A percentile compares a stretch with the other conserved stretches of the same genome.
Conservation (phyloP, 176 grass and related monocot species). For the Areca catechu region DNA sequence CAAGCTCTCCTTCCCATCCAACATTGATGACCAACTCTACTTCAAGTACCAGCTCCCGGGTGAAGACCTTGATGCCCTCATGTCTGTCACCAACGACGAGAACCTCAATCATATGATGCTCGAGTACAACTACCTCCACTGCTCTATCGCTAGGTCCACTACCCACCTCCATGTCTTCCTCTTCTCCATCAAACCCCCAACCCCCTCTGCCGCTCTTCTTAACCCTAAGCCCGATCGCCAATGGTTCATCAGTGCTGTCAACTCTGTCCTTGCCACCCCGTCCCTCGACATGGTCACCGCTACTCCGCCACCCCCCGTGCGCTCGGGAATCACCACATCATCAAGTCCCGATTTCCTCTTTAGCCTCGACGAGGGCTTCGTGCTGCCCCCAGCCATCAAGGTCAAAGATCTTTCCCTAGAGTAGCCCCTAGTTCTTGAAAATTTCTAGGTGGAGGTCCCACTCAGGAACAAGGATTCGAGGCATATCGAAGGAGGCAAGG, state of each 20-base stretch:
- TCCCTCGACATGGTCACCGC: too few relatives aligned
- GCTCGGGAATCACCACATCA: not conserved
- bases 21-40: too few relatives aligned
- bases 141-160: slow-evolving; percentile 24
- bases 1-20: too few relatives aligned
- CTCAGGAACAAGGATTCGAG: slow-evolving; percentile 17
- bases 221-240: slow-evolving; percentile 53
- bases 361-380: slow-evolving; percentile 61
- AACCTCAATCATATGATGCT: slow-evolving; percentile 77
- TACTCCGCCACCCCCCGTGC: slow-evolving; percentile 20
- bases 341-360: slow-evolving; percentile 65
- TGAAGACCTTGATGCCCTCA: too few relatives aligned
- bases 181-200: slow-evolving; percentile 45
- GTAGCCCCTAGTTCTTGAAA: too few relatives aligned
- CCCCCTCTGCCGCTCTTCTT: slow-evolving; percentile 29
- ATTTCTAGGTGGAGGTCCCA: too few relatives aligned
- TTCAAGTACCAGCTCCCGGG: too few relatives aligned
- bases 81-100: slow-evolving; percentile 94
- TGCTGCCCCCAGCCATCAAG: slow-evolving; percentile 73
- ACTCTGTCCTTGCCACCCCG: slow-evolving; percentile 22
- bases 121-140: slow-evolving; percentile 78
- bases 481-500: not conserved
- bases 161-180: too few relatives aligned
- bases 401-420: too few relatives aligned
- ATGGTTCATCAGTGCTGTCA: slow-evolving; percentile 73